phyloP scores from a whole-genome alignment of 345 rosid species.

The Hirschfeldia incana region DNA sequence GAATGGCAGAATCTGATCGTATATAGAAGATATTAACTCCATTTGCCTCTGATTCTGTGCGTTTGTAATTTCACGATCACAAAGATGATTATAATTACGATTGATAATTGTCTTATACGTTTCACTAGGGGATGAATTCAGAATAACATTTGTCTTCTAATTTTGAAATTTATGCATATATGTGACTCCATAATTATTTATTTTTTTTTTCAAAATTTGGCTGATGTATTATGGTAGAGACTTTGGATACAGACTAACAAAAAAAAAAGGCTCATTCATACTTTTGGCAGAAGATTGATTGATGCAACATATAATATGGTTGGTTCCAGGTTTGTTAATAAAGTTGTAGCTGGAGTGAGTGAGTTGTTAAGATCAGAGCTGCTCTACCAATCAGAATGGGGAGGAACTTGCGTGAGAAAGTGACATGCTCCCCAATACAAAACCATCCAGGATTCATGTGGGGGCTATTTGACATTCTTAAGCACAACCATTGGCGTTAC shows the following conservation, averaged over 20 bases:
- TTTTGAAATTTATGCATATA: too few relatives aligned
- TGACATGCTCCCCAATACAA: constrained; percentile 32
- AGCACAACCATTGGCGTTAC: constrained; percentile 62
- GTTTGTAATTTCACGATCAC: not conserved
- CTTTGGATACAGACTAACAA: not conserved
- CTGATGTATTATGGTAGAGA: not conserved
- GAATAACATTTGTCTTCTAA: not conserved
- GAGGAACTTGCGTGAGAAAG: constrained; percentile 42
- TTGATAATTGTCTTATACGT: not conserved
- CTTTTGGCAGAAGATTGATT: not conserved
- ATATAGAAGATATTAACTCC: not conserved
- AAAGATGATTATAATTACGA: not conserved
- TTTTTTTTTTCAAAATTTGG: too few relatives aligned
- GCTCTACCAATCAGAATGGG: constrained; percentile 42
- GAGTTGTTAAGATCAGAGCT: not conserved
- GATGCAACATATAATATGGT: not conserved
- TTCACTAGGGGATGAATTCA: not conserved
- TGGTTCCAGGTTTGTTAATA: constrained; percentile 39
- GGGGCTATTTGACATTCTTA: constrained; percentile 66
- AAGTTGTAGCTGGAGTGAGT: constrained; percentile 15
- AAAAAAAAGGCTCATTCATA: not conserved
- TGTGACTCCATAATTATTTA: too few relatives aligned
- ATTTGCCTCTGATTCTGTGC: not conserved
- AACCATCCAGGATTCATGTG: constrained; percentile 61
- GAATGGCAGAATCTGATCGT: not conserved